Percentiles rank a stretch among this genome's conserved stretches.
Conservation (phyloP, 345 rosid genomes). For the Cardamine chenopodiifolia region DNA sequence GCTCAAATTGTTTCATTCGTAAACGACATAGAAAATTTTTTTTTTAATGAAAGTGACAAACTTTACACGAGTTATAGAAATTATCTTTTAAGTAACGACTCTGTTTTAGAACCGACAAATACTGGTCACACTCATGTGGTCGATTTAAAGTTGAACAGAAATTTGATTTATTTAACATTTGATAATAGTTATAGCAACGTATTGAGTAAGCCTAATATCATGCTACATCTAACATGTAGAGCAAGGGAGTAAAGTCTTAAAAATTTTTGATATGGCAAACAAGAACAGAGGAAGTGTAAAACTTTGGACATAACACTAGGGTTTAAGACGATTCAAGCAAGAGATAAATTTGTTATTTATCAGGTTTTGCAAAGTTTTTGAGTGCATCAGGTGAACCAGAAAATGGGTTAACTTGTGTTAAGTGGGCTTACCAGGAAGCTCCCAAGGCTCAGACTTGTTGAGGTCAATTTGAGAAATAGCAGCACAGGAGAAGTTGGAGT, state of each 20-base stretch:
- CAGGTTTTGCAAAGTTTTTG: not conserved
- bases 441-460: conserved; percentile 98
- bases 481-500: conserved; percentile 65
- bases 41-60: not conserved
- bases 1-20: not conserved
- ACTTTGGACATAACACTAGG: not conserved
- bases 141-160: not conserved
- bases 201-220: not conserved
- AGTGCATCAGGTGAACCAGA: not conserved
- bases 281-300: conserved; percentile 3
- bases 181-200: not conserved
- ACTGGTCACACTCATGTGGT: not conserved
- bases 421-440: conserved; percentile 70
- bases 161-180: not conserved
- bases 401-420: not conserved
- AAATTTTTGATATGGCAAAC: not conserved
- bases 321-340: not conserved
- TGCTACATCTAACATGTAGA: not conserved
- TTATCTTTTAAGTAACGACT: not conserved
- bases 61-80: not conserved
- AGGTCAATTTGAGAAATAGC: conserved; percentile 92
- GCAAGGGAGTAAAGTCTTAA: not conserved
- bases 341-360: not conserved
- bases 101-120: conserved; percentile 12
- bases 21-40: not conserved